Percentiles rank a stretch among this genome's conserved stretches.
phyloP scores from a whole-genome alignment of 352 stramenopile genomes.

The Pythium pectinolyticum region DNA sequence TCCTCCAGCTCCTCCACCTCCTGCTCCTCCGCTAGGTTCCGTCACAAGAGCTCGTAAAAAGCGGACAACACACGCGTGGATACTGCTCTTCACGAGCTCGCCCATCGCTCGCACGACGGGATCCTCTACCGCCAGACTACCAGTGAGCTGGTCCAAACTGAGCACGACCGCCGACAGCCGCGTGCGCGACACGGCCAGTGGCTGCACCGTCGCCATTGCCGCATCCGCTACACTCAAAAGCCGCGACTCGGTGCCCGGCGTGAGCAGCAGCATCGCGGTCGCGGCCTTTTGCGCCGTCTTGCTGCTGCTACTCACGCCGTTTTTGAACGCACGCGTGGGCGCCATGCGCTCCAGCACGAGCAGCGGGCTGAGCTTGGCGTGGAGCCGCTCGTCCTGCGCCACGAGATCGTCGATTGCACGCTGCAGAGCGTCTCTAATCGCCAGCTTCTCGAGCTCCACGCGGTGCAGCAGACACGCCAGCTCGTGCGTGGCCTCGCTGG shows the following conservation, averaged over 20 bases:
- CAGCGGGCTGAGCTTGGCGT: slow-evolving; percentile 19
- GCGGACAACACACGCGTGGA: slow-evolving; percentile 18
- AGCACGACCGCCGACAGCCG: slow-evolving; percentile 8
- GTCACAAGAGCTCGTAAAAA: slow-evolving; percentile 30
- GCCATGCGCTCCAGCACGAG: slow-evolving; percentile 27
- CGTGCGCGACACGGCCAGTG: slow-evolving; percentile 1
- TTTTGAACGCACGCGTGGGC: slow-evolving; percentile 12
- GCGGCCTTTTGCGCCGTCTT: slow-evolving; percentile 15
- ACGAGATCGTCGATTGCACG: slow-evolving; percentile 28
- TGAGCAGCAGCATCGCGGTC: slow-evolving; percentile 26
- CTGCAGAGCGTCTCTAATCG: slow-evolving; percentile 34
- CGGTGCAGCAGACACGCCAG: slow-evolving; percentile 17
- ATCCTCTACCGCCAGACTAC: background rate
- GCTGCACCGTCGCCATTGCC: background rate
- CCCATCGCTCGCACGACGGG: background rate
- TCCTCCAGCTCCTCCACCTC: too few relatives aligned
- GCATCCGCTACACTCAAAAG: slow-evolving; percentile 18
- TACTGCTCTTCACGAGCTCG: slow-evolving; percentile 23
- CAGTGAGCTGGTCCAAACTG: slow-evolving; percentile 1
- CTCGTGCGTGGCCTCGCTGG: slow-evolving; percentile 27
- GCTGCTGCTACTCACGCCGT: slow-evolving; percentile 19
- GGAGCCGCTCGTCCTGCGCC: slow-evolving; percentile 18
- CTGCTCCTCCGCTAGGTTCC: background rate
- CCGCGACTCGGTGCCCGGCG: slow-evolving; percentile 25
- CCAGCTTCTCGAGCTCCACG: slow-evolving; percentile 31